A percentile compares a stretch with the other conserved stretches of the same genome.
phyloP scores from a whole-genome alignment of 768 basidiomycete species.

The Leccinum rimulosum region DNA sequence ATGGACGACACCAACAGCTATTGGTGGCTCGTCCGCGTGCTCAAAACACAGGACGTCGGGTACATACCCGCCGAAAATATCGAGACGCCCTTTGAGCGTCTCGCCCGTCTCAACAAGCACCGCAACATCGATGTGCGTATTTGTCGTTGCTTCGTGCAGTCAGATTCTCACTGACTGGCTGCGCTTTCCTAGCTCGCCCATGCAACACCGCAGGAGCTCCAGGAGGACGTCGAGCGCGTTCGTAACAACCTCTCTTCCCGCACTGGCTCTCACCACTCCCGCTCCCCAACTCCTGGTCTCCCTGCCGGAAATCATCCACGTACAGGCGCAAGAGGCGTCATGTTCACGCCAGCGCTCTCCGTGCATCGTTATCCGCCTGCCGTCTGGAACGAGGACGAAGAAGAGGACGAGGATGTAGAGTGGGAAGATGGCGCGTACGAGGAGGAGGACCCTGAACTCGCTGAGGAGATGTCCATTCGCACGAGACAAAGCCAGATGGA shows the following conservation, averaged over 20 bases:
- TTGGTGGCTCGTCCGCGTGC: conserved; percentile 99
- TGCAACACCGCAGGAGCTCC: conserved; percentile 49
- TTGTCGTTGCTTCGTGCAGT: background rate
- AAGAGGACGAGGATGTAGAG: conserved; percentile 50
- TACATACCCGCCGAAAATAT: conserved; percentile 99
- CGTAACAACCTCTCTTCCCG: conserved; percentile 51
- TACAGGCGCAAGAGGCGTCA: conserved; percentile 48
- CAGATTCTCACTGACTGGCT: background rate
- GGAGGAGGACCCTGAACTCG: conserved; percentile 65
- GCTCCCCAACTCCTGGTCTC: conserved; percentile 43
- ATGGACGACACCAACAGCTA: conserved; percentile 99
- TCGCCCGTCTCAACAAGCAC: conserved; percentile 95
- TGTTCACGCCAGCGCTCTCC: conserved; percentile 66
- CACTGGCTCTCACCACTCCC: conserved; percentile 47
- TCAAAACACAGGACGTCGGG: conserved; percentile 98
- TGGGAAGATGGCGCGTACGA: conserved; percentile 69
- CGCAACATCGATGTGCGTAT: conserved; percentile 89
- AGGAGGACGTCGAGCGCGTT: conserved; percentile 55
- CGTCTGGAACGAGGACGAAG: conserved; percentile 79
- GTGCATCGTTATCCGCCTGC: conserved; percentile 79
- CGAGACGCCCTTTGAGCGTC: conserved; percentile 95
- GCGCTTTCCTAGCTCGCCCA: conserved; percentile 28
- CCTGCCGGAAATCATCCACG: conserved; percentile 25
- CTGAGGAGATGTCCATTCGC: conserved; percentile 47
- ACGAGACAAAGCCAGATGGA: conserved; percentile 37